A percentile compares a stretch with the other conserved stretches of the same genome.
These are phyloP conservation scores for Kluyveromyces sp. DNA, from an alignment of 1,139 yeast genomes.

Conservation along the genomic window DNA sequence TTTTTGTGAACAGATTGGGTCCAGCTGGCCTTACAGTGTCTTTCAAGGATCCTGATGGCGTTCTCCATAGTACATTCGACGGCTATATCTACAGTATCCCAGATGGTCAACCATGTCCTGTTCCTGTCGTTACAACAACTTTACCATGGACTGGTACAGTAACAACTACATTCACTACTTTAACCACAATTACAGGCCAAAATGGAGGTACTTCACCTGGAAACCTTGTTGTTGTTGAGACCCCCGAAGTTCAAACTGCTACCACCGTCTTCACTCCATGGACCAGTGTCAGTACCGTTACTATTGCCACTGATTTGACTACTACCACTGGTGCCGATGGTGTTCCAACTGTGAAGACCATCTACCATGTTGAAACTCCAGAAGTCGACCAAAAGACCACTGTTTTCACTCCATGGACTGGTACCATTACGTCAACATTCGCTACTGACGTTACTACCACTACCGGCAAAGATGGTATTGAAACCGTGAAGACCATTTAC, in stretches of 20 bases:
- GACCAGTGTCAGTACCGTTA: neutral
- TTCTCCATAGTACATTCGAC: slow-evolving; percentile 6
- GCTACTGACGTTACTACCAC: slow-evolving; percentile 6
- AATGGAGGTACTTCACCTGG: slow-evolving; percentile 8
- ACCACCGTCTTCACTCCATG: neutral
- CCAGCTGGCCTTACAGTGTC: slow-evolving; percentile 11
- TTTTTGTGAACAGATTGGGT: slow-evolving; percentile 12
- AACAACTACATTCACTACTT: slow-evolving; percentile 9
- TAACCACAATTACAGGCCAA: slow-evolving; percentile 5
- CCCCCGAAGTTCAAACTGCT: slow-evolving; percentile 6
- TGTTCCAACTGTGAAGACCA: slow-evolving; percentile 6
- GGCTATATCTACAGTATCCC: slow-evolving; percentile 5
- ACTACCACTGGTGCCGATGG: slow-evolving; percentile 10
- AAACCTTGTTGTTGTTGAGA: slow-evolving; percentile 10
- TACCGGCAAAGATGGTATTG: slow-evolving; percentile 3
- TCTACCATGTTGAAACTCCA: slow-evolving; percentile 6
- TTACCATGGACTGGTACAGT: slow-evolving; percentile 6
- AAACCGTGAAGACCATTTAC: slow-evolving; percentile 6
- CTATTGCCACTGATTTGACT: neutral
- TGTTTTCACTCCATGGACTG: slow-evolving; percentile 8
- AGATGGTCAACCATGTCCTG: slow-evolving; percentile 6
- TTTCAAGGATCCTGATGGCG: slow-evolving; percentile 11
- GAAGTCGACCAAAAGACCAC: slow-evolving; percentile 6
- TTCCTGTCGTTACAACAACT: slow-evolving; percentile 1
- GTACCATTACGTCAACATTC: slow-evolving; percentile 8